Evolutionary conservation across 495 filamentous ascomycete species (phyloP).

Genomic region (Hypoxylon trugodes): DNA sequence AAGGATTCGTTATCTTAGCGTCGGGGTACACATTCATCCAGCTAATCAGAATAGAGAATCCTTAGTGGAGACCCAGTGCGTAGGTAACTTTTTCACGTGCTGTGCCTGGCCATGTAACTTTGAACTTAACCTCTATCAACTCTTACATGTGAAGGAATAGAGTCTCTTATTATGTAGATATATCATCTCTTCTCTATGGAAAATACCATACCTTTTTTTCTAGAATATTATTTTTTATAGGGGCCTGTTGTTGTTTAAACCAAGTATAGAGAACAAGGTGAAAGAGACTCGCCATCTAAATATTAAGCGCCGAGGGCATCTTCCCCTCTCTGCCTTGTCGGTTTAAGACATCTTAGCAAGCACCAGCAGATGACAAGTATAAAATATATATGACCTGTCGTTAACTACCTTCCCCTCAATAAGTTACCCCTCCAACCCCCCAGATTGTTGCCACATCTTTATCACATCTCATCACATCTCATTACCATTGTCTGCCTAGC

Average conservation of each 20-base stretch:
- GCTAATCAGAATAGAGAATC: constrained; percentile 15
- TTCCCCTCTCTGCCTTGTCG: too few relatives aligned
- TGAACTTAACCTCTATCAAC: not conserved
- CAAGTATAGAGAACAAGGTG: not conserved
- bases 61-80: not conserved
- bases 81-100: constrained; percentile 10
- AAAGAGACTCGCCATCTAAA: not conserved
- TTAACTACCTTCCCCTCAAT: not conserved
- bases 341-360: too few relatives aligned
- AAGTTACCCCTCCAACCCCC: not conserved
- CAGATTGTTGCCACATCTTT: too few relatives aligned
- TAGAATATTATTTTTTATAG: too few relatives aligned
- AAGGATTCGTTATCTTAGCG: constrained; percentile 28
- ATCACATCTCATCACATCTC: not conserved
- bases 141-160: constrained; percentile 2
- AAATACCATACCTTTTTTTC: too few relatives aligned
- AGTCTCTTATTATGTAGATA: too few relatives aligned
- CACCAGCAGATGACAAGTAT: not conserved
- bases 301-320: too few relatives aligned
- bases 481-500: not conserved
- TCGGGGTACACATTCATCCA: constrained; percentile 9
- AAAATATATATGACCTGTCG: constrained; percentile 5
- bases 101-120: constrained; percentile 10
- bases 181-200: too few relatives aligned
- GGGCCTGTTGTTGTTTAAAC: not conserved